Percentiles rank a stretch among this genome's conserved stretches.
Evolutionary conservation across 768 basidiomycete species (phyloP).

Genomic region (Omphalotus guepiniiformis): DNA sequence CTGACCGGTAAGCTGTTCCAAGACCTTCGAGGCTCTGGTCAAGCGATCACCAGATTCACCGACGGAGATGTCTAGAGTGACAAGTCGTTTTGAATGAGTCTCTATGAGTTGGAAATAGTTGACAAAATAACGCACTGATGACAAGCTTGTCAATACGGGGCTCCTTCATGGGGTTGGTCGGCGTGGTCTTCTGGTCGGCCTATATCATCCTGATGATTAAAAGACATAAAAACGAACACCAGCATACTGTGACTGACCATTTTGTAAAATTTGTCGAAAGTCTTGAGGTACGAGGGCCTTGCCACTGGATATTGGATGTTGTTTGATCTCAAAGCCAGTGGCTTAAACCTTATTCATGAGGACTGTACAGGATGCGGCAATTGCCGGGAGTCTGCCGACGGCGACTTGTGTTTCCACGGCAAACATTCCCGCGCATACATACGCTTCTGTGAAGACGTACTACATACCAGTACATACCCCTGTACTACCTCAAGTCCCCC

Average conservation of each 20-base stretch:
- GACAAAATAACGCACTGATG: slow-evolving; percentile 79
- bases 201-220: slow-evolving; percentile 23
- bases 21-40: slow-evolving; percentile 97
- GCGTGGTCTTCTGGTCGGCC: slow-evolving; percentile 87
- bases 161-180: slow-evolving; percentile 95
- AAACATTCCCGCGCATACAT: no score
- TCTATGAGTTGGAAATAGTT: slow-evolving; percentile 9
- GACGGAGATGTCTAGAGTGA: slow-evolving; percentile 90
- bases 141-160: slow-evolving; percentile 97
- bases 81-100: slow-evolving; percentile 1
- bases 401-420: no score
- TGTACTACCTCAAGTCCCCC: no score
- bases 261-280: slow-evolving; percentile 26
- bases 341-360: no score
- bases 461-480: no score
- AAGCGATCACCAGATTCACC: slow-evolving; percentile 99
- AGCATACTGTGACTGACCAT: slow-evolving; percentile 30
- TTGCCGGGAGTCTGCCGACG: no score
- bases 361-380: no score
- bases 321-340: no score
- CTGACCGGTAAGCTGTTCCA: slow-evolving; percentile 99
- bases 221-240: not conserved
- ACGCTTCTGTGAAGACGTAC: no score
- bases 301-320: no score
- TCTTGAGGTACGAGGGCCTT: no score